Evolutionary conservation across 306 rosid species (phyloP).

Genomic region (Vigna angularis): DNA sequence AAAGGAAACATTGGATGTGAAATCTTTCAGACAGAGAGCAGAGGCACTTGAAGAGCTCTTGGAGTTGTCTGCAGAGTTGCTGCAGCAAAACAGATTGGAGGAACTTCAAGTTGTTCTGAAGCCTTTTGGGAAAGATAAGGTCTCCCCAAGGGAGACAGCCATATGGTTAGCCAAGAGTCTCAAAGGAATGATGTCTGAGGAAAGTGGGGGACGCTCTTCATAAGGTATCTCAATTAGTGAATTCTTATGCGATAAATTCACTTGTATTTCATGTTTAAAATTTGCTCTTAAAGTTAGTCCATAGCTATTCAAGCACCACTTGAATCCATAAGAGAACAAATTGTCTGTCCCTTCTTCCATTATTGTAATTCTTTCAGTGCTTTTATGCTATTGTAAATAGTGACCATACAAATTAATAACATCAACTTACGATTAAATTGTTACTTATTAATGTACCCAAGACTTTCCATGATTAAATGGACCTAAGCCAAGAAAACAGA

Average conservation of each 20-base stretch:
- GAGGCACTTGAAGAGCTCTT: conserved; percentile 97
- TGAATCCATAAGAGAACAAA: conserved; percentile 52
- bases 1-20: conserved; percentile 81
- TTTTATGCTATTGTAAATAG: conserved; percentile 81
- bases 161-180: conserved; percentile 98
- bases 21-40: conserved; percentile 92
- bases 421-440: conserved; percentile 40
- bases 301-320: conserved; percentile 55
- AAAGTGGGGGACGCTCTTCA: conserved; percentile 63
- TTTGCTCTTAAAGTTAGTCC: conserved; percentile 42
- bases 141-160: conserved; percentile 98
- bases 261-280: conserved; percentile 45
- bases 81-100: conserved; percentile 86
- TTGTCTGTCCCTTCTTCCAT: conserved; percentile 38
- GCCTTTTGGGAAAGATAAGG: conserved; percentile 97
- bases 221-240: conserved; percentile 43
- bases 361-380: conserved; percentile 73
- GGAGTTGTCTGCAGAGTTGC: conserved; percentile 92
- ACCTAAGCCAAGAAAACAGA: neutral
- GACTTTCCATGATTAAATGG: conserved; percentile 24
- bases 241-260: conserved; percentile 46
- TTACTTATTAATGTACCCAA: neutral
- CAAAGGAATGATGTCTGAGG: conserved; percentile 94
- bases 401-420: conserved; percentile 63
- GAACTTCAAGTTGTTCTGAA: conserved; percentile 91